Percentiles rank a stretch among this genome's conserved stretches.
These are phyloP conservation scores for Alternaria arborescens DNA, from an alignment of 2,329 filamentous ascomycete genomes.

Conservation along the genomic window DNA sequence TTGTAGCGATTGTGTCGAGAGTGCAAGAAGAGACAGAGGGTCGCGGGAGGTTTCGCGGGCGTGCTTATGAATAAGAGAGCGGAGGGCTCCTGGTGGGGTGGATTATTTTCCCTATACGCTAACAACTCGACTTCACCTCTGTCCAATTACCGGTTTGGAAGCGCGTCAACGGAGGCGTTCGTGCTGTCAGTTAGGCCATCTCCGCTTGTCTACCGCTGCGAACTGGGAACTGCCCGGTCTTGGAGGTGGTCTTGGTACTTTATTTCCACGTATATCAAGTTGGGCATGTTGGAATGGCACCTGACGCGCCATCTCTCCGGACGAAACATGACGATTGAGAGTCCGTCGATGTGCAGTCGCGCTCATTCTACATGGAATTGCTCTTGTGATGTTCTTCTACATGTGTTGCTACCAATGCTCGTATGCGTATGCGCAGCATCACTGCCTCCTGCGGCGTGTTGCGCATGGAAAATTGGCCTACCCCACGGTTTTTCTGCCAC, in stretches of 20 bases:
- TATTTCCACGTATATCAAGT: slow-evolving; percentile 25
- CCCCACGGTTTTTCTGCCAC: slow-evolving; percentile 50
- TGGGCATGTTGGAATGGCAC: slow-evolving; percentile 16
- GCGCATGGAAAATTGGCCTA: slow-evolving; percentile 45
- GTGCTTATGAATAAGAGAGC: slow-evolving; percentile 49
- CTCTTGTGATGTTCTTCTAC: neutral
- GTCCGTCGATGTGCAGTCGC: neutral
- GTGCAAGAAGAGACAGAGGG: slow-evolving; percentile 20
- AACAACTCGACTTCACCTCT: slow-evolving; percentile 41
- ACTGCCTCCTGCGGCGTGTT: slow-evolving; percentile 27
- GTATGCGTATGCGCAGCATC: slow-evolving; percentile 30
- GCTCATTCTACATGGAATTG: neutral
- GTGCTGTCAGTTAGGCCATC: slow-evolving; percentile 28
- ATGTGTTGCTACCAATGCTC: slow-evolving; percentile 21
- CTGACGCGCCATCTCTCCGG: neutral
- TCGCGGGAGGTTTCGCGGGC: slow-evolving; percentile 34
- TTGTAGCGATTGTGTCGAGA: slow-evolving; percentile 30
- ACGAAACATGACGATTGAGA: neutral
- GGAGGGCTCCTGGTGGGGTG: slow-evolving; percentile 44
- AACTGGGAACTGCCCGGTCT: slow-evolving; percentile 27
- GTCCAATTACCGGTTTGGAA: slow-evolving; percentile 44
- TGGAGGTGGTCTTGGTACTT: slow-evolving; percentile 31
- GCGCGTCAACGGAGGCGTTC: slow-evolving; percentile 35
- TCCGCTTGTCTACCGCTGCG: slow-evolving; percentile 28
- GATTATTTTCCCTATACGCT: slow-evolving; percentile 46